Percentiles rank a stretch among this genome's conserved stretches.
Conservation (phyloP, 2,329 filamentous ascomycete genomes). For the Neofusicoccum sp. region DNA sequence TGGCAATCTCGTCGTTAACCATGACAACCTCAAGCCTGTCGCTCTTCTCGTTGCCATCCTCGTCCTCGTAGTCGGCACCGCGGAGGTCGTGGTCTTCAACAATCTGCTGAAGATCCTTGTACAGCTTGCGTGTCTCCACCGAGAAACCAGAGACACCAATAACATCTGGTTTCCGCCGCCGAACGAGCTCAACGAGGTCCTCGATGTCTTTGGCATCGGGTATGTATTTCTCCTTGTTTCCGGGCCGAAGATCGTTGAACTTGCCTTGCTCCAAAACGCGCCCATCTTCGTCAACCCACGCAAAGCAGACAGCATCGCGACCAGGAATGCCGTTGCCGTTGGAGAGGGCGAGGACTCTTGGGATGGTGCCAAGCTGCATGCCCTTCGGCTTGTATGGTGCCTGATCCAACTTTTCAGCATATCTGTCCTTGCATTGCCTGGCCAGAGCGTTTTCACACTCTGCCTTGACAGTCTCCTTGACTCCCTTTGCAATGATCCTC, state of each 20-base stretch:
- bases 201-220: constrained; percentile 64
- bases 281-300: constrained; percentile 90
- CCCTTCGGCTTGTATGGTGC: constrained; percentile 94
- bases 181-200: constrained; percentile 74
- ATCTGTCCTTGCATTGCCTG: constrained; percentile 84
- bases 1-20: constrained; percentile 95
- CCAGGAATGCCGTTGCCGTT: constrained; percentile 78
- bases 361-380: constrained; percentile 82
- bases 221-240: constrained; percentile 65
- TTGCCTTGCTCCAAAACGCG: constrained; percentile 86
- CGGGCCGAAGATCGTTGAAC: constrained; percentile 71
- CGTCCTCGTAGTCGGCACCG: constrained; percentile 77
- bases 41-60: constrained; percentile 66
- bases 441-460: constrained; percentile 92
- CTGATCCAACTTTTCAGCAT: constrained; percentile 86
- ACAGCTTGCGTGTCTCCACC: constrained; percentile 79
- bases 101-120: constrained; percentile 76
- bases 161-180: constrained; percentile 81
- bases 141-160: constrained; percentile 86
- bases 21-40: constrained; percentile 85
- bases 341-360: constrained; percentile 81
- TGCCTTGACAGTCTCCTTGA: constrained; percentile 90
- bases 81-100: constrained; percentile 75
- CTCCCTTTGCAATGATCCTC: constrained; percentile 79
- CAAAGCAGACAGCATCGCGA: constrained; percentile 79